Evolutionary conservation across 2,329 filamentous ascomycete species (phyloP), one percentile per base, ranked within the genome.

Genomic region (Moelleriella libera): DNA sequence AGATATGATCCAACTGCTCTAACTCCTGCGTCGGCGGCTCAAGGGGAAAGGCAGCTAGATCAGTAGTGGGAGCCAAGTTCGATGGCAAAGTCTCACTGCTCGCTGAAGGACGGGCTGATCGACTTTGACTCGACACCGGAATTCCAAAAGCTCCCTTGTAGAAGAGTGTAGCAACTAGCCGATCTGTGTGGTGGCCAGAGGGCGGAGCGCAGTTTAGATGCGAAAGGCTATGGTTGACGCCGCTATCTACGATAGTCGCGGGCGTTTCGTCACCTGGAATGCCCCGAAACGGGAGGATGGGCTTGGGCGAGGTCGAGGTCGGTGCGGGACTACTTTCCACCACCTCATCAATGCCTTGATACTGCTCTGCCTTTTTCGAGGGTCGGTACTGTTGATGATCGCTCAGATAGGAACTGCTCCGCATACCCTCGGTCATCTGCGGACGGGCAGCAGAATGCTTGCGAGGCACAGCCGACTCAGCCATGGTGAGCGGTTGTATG

Each of bases 301-400:
- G 51, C 55, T 66, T 70, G 10, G 69, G 62, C 44, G 66, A 59
- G 30, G 65, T 58, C 21, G 62, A 57, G 41, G 59, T 60, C 34
- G 63, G 59, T 31, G 60, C 60, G 50, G 66, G 64, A 32, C 72
- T 56, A 50, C 77, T 74, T 60, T 82, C 78, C 46, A 82, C 72
- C 12, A 82, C 76, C 43, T 76, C 78, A 58, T 83, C 79, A 55
- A 82, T 82, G 51, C 77, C 78, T 52, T 78, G 76, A 58, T 75
- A 71, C 49, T 66, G 68, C 30, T 80, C 76, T 44, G 72, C 68
- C 51, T 69, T 68, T 50, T 66, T 64, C 9, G 76, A 75, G 31
- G 75, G 74, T 45, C 78, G 75, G 53, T 78, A 80, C 57, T 82
- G 76, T 60, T 81, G 77, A 56, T 81, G 75, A 53, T 82, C 78